Percentiles rank a stretch among this genome's conserved stretches.
phyloP scores from a whole-genome alignment of 331 rosid species.

The Stylosanthes scabra region DNA sequence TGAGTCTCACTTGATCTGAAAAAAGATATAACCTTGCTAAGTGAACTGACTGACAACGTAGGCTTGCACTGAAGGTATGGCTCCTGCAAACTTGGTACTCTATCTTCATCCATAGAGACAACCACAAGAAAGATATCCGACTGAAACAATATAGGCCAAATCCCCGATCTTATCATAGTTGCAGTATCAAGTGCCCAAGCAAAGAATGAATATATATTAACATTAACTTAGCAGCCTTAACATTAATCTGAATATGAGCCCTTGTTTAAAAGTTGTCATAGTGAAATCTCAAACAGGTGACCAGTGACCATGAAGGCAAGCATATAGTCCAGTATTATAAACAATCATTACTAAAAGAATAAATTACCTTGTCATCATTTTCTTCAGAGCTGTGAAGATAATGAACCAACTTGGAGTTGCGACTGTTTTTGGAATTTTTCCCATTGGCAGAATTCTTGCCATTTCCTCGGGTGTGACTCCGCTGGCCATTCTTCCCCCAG shows the following conservation, averaged over 20 bases:
- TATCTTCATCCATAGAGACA: constrained; percentile 69
- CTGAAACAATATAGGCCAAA: constrained; percentile 52
- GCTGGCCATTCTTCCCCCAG: constrained; percentile 83
- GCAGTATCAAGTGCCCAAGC: constrained; percentile 11
- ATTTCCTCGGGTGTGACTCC: constrained; percentile 71
- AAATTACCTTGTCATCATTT: constrained; percentile 61
- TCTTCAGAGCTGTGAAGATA: constrained; percentile 54
- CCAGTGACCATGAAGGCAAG: constrained; percentile 30
- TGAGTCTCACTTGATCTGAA: constrained; percentile 28
- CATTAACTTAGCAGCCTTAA: constrained; percentile 12
- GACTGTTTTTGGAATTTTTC: constrained; percentile 63
- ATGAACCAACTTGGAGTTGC: constrained; percentile 65
- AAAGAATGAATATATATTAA: constrained; percentile 10
- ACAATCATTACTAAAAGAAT: constrained; percentile 18
- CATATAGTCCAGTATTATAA: constrained; percentile 18
- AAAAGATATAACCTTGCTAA: constrained; percentile 62
- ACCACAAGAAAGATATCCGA: constrained; percentile 58
- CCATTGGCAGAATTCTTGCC: constrained; percentile 57
- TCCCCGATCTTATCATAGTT: constrained; percentile 28
- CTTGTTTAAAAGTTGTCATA: constrained; percentile 18
- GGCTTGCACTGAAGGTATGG: constrained; percentile 76
- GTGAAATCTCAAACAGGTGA: constrained; percentile 23
- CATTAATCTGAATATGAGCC: not conserved
- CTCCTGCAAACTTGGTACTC: constrained; percentile 59
- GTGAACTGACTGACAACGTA: constrained; percentile 57